A percentile compares a stretch with the other conserved stretches of the same genome.
These are phyloP conservation scores for Tuber magnatum DNA, from an alignment of 495 filamentous ascomycete genomes.

Conservation along the genomic window DNA sequence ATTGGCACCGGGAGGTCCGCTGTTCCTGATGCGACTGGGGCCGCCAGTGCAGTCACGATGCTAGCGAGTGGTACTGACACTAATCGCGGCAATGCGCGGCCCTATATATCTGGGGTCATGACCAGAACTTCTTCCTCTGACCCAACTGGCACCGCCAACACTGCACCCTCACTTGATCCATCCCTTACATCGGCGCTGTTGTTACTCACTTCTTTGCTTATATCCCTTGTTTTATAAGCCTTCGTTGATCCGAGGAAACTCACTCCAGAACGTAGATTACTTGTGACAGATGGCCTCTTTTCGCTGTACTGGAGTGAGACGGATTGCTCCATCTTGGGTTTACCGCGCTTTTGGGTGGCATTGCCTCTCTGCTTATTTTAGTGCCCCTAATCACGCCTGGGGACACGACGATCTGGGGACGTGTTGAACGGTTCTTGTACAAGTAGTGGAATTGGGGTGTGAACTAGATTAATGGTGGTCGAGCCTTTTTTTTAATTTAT, in stretches of 20 bases:
- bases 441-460: neutral
- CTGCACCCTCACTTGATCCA: neutral
- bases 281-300: neutral
- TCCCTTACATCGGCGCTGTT: constrained; percentile 7
- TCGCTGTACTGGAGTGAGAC: neutral
- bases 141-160: constrained; percentile 9
- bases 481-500: neutral
- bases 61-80: constrained; percentile 28
- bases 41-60: constrained; percentile 56
- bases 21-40: constrained; percentile 65
- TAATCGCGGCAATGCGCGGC: constrained; percentile 10
- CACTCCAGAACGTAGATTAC: neutral
- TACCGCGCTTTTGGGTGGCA: neutral
- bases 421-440: neutral
- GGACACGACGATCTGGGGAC: neutral
- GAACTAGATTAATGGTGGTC: neutral
- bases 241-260: neutral
- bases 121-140: constrained; percentile 11
- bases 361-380: neutral
- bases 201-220: constrained; percentile 1
- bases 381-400: neutral
- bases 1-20: constrained; percentile 58
- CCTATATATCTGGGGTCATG: constrained; percentile 14
- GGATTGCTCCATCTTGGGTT: neutral
- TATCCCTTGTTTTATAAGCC: constrained; percentile 26